phyloP scores from a whole-genome alignment of 306 rosid genomes.

The Ochetophila trinervis region DNA sequence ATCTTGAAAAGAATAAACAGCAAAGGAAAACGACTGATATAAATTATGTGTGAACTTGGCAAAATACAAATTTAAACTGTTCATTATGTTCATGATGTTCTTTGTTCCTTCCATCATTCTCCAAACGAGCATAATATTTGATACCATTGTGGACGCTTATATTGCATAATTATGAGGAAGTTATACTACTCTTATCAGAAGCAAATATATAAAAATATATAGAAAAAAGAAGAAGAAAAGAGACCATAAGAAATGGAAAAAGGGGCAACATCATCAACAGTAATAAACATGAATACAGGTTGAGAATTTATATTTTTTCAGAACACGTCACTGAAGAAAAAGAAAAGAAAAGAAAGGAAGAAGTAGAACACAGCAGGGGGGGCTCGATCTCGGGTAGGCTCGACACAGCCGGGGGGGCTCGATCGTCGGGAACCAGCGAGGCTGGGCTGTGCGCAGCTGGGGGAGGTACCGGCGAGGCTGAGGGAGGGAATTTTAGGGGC shows the following conservation, averaged over 20 bases:
- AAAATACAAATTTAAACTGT: neutral
- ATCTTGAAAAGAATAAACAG: neutral
- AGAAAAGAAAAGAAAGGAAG: neutral
- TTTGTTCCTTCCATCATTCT: neutral
- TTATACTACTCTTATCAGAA: neutral
- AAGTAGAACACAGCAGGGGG: too few relatives aligned
- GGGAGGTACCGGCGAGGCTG: too few relatives aligned
- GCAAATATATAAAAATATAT: neutral
- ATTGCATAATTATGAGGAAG: neutral
- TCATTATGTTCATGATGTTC: neutral
- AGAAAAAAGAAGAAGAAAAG: neutral
- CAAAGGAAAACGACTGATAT: neutral
- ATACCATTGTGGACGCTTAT: neutral
- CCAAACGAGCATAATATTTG: neutral
- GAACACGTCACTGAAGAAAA: neutral
- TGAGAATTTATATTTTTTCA: too few relatives aligned
- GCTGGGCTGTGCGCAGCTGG: too few relatives aligned
- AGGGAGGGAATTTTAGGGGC: too few relatives aligned
- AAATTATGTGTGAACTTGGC: neutral
- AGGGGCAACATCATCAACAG: too few relatives aligned
- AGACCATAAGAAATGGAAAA: neutral
- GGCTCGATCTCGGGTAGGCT: too few relatives aligned
- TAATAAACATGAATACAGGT: too few relatives aligned
- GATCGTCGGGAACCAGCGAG: too few relatives aligned
- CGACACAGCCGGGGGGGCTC: too few relatives aligned